Base-by-base conservation (phyloP, 1,139 yeast genomes). In the Pneumocystis wakefieldiae region DNA sequence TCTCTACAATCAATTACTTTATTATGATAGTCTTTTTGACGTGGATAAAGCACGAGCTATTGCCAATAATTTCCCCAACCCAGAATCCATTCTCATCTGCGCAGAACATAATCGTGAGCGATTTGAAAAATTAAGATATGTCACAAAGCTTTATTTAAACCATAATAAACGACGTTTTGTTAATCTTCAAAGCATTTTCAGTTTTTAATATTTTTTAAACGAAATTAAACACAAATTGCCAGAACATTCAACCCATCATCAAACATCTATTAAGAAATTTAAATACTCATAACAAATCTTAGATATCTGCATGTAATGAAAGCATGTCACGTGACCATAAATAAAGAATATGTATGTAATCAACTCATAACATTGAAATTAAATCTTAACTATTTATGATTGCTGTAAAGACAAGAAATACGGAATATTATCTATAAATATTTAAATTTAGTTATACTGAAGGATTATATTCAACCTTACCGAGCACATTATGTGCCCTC, bases 121-220 rank as follows among this genome's bases (percentile, higher is more conserved):
- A 42, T 86, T 91, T 70, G 80, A 74, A n/a, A 70, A 75, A 14
- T 80, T 83, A 67, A 78, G 81, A 62, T 76, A 77, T n/a, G 85
- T 89, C 6, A 86, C 87, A 0, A 82, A 83, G 67, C 85, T 85
- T 73, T 92, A 92, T 70, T 76, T 92, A 70, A 78, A 78, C 63
- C 87, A 87, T 68, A 87, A 95, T 75, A 97, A 96, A 14, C 85
- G 97, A 69, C 81, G 97, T 63, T 91, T 85, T 73, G 97, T 92
- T 59, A 89, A 89, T 71, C 85, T 92, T 89, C 85, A 85, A 8
- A 78, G 83, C 42, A 85, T 90, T 48, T 92, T 92, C 73, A 67
- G 65, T 12, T 68, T 67, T 61, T 6, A 4, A 24, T 48, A 19
- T 19, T 48, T 48, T 12, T 17, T 7, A 17, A 41, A 2, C 19